phyloP scores from a whole-genome alignment of 148 eudicot species.

The Amaranthus cruentus region DNA sequence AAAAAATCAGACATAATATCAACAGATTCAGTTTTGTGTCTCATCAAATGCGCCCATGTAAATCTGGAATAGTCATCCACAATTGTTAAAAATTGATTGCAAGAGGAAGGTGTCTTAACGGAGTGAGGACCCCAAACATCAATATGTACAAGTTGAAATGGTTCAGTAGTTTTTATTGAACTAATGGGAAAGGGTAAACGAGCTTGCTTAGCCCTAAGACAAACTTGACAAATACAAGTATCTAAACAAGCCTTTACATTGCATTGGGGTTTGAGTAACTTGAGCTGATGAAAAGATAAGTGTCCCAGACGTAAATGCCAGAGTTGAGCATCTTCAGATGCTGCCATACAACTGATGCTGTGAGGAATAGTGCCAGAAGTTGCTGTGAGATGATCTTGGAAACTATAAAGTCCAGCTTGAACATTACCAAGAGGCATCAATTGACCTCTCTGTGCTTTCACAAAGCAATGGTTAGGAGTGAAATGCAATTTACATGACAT shows the following conservation, averaged over 20 bases:
- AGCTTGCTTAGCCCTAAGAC: neutral
- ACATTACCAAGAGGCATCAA: neutral
- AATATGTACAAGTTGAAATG: neutral
- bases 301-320: neutral
- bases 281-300: neutral
- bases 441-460: neutral
- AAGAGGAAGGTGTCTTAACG: neutral
- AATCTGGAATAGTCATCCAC: neutral
- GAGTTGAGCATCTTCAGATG: neutral
- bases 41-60: neutral
- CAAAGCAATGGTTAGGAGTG: too few relatives aligned
- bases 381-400: too few relatives aligned
- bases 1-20: neutral
- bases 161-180: neutral
- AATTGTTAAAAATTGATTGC: neutral
- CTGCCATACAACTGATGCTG: neutral
- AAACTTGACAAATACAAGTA: neutral
- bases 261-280: neutral
- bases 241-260: neutral
- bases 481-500: too few relatives aligned
- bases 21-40: neutral
- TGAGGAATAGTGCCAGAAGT: too few relatives aligned
- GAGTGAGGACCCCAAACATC: constrained; percentile 5
- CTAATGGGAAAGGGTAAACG: neutral
- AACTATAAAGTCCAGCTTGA: neutral